These are phyloP conservation scores for Acanthochlamys bracteata DNA, from an alignment of 106 monocot genomes.

Conservation along the genomic window DNA sequence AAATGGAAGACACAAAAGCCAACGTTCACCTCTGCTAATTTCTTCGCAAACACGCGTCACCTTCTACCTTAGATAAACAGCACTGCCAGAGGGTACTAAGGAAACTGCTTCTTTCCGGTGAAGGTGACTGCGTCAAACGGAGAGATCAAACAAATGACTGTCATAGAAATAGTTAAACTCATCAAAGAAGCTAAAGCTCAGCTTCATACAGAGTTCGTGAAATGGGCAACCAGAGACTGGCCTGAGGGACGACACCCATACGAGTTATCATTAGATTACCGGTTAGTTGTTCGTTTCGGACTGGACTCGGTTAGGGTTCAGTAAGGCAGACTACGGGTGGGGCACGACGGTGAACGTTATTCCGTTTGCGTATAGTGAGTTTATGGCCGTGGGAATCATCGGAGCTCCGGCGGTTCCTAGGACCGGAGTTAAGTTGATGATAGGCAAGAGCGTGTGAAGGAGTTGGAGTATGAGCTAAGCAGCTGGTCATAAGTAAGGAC, in stretches of 20 bases:
- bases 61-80: slow-evolving; percentile 13
- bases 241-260: slow-evolving; percentile 37
- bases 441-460: slow-evolving; percentile 24
- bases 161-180: slow-evolving; percentile 22
- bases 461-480: slow-evolving; percentile 23
- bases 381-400: slow-evolving; percentile 39
- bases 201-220: slow-evolving; percentile 19
- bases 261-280: slow-evolving; percentile 17
- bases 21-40: slow-evolving; percentile 29
- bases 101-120: slow-evolving; percentile 54
- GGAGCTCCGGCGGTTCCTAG: slow-evolving; percentile 29
- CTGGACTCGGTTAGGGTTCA: slow-evolving; percentile 45
- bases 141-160: neutral
- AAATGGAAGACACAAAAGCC: neutral
- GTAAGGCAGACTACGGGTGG: slow-evolving; percentile 56
- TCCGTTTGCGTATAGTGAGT: slow-evolving; percentile 24
- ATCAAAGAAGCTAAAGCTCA: slow-evolving; percentile 27
- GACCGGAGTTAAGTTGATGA: slow-evolving; percentile 34
- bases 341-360: slow-evolving; percentile 33
- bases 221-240: slow-evolving; percentile 29
- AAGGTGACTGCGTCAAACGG: slow-evolving; percentile 15
- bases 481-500: too few relatives aligned
- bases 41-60: slow-evolving; percentile 48
- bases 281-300: slow-evolving; percentile 41
- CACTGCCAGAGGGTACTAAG: slow-evolving; percentile 26